phyloP scores from a whole-genome alignment of 2,329 filamentous ascomycete genomes.

The Penicillium sp. region DNA sequence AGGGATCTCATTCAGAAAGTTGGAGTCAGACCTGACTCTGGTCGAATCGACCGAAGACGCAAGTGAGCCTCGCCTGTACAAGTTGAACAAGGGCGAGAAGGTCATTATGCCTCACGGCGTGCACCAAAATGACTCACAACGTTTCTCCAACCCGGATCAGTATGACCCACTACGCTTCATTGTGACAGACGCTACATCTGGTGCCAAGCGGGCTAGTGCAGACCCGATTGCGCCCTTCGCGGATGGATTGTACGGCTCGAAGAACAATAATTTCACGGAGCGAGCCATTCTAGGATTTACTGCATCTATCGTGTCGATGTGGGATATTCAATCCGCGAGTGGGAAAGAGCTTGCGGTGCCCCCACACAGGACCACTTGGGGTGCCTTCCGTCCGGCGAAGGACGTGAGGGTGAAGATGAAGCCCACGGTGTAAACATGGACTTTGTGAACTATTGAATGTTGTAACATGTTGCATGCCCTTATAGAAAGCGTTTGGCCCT shows the following conservation, averaged over 20 bases:
- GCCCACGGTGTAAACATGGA: constrained; percentile 31
- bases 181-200: constrained; percentile 37
- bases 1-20: constrained; percentile 43
- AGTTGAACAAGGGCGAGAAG: constrained; percentile 43
- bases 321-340: constrained; percentile 53
- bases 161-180: constrained; percentile 51
- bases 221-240: constrained; percentile 50
- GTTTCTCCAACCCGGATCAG: constrained; percentile 42
- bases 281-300: constrained; percentile 51
- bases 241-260: constrained; percentile 50
- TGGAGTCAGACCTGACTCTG: constrained; percentile 40
- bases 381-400: constrained; percentile 50
- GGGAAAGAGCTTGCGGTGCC: constrained; percentile 54
- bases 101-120: constrained; percentile 47
- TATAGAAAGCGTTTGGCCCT: background rate
- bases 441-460: background rate
- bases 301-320: constrained; percentile 54
- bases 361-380: constrained; percentile 47
- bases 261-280: constrained; percentile 52
- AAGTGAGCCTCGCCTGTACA: constrained; percentile 37
- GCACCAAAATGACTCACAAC: constrained; percentile 43
- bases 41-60: constrained; percentile 42
- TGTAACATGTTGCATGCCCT: background rate
- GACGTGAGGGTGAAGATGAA: constrained; percentile 57
- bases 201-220: constrained; percentile 35